phyloP scores from a whole-genome alignment of 148 eudicot species.

The Polygonum maritimum region DNA sequence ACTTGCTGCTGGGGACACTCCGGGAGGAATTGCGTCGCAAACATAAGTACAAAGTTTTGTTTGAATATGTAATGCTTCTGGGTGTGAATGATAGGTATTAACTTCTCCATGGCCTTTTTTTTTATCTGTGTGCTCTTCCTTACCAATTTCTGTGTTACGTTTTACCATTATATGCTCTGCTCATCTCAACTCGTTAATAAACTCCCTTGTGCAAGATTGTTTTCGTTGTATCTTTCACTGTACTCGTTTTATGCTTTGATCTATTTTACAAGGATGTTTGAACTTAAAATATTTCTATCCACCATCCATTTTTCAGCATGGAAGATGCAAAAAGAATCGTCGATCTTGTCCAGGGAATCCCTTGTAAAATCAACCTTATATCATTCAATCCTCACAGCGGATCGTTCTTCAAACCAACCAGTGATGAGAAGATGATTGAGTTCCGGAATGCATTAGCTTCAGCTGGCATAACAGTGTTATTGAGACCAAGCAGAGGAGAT shows the following conservation, averaged over 20 bases:
- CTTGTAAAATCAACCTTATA: constrained; percentile 97
- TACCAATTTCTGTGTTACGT: neutral
- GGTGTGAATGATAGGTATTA: constrained; percentile 93
- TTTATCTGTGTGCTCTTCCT: neutral
- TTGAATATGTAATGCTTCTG: constrained; percentile 94
- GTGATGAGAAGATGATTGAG: constrained; percentile 67
- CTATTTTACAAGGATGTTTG: neutral
- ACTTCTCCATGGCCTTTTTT: constrained; percentile 3
- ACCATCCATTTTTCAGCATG: constrained; percentile 35
- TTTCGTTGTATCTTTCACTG: no score
- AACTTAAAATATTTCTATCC: neutral
- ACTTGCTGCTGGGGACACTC: constrained; percentile 69
- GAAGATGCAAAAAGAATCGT: constrained; percentile 89
- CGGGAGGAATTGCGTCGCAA: constrained; percentile 52
- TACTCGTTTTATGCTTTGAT: no score
- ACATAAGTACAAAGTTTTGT: constrained; percentile 70
- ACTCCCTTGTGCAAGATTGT: no score
- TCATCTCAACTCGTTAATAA: no score
- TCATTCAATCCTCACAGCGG: constrained; percentile 88
- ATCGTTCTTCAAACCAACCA: constrained; percentile 68
- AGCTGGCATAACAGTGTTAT: constrained; percentile 63
- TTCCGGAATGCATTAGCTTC: constrained; percentile 70
- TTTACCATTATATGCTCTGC: neutral
- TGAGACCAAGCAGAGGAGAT: constrained; percentile 83
- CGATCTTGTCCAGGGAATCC: constrained; percentile 73